Base-by-base conservation (phyloP, 2,329 filamentous ascomycete species). In the Alternaria sp. region DNA sequence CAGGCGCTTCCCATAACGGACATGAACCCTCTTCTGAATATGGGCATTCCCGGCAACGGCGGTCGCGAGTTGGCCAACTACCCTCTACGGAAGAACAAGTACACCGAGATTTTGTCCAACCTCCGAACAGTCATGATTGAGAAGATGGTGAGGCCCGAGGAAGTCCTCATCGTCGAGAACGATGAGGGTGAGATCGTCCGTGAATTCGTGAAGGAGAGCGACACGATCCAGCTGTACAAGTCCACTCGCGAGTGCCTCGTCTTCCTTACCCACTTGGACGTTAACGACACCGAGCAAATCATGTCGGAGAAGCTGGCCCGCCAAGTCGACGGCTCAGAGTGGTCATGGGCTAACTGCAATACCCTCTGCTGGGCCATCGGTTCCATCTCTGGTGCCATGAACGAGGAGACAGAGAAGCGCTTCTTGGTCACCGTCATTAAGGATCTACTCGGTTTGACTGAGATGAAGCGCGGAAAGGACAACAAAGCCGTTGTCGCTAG, bases 281-380 rank as follows among this genome's bases (percentile, higher is more conserved):
- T 99, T 44, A 90, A 97, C 65, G 96, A 99, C 77, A 99, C 95
- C 1, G 96, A 99, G 82, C 92, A 92, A 67, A 99, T 99, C 84
- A 99, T 99, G 96, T 97, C 96, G 5, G 96, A 99, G 78, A 99
- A 99, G 83, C 86, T 99, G 57, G 90, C 93, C 30, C 91, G 93
- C 70, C 96, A 99, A 81, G 96, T 99, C 12, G 96, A 99, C 78
- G 93, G 93, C 21, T 87, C 88, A 3, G 96, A 99, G 81, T 99
- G 96, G 96, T 99, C 96, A 7, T 99, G 96, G 96, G 93, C 94
- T 67, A 99, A 99, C 83, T 99, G 96, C 89, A 99, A 99, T 83
- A 97, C 97, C 6, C 89, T 99, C 52, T 99, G 96, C 85, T 99
- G 96, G 96, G 96, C 96, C 28, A 99, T 99, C 73, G 96, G 96